Evolutionary conservation across 306 rosid genomes (phyloP), one percentile per base, ranked within the genome.

Genomic region (Pyrus pyrifolia): DNA sequence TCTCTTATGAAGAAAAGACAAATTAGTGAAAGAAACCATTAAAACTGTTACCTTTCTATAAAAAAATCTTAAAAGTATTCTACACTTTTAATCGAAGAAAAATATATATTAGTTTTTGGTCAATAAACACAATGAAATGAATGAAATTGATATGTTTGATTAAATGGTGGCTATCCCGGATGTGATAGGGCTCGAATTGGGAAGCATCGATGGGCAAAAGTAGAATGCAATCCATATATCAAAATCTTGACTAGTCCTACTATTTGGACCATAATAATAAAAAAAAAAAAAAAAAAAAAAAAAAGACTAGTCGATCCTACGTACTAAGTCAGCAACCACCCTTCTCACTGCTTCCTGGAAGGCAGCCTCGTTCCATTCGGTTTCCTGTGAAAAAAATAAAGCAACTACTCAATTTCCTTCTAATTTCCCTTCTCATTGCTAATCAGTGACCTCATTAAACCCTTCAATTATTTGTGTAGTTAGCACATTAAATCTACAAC

Each of bases 301-400:
- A 25, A 21, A 15, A 1, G 55, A 15, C 55, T 49, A 49, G 55
- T 49, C 55, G 8, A 49, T 49, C 55, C 55, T 49, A 15, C 19
- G 3, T 15, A 5, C 55, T 49, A 87, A 70, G 86, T 91, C 88
- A 46, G 79, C 88, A 85, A 87, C 91, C 3, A 90, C 86, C 71
- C 97, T 87, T 73, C 87, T 87, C 57, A 91, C 91, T 77, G 98
- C 97, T 89, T 94, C 98, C 88, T 57, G 84, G 96, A 94, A 94
- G 89, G 88, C 82, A 64, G 88, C 23, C 75, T 85, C 89, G 93
- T 94, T 97, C 97, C 95, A 91, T 25, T 90, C 98, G 68, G 81
- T 79, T 76, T 76, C 89, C 98, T 93, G 61, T 74, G 33, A 8
- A 59, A 75, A 55, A 4, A 78, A 27, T 22, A 84, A 44, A 42